Base-by-base conservation (phyloP, 345 rosid species). In the Lepidium sativum region DNA sequence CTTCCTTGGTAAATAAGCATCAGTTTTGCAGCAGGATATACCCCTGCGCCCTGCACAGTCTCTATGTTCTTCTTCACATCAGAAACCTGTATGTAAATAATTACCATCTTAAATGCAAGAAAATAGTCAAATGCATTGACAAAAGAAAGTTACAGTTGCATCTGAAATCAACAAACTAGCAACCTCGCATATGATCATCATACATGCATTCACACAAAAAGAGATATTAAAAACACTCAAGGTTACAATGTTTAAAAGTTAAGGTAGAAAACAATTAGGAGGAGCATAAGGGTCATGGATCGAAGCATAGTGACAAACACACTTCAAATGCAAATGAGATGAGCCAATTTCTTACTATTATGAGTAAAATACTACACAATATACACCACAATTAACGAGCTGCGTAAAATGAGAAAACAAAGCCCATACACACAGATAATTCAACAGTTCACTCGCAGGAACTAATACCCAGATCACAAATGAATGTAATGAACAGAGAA, bases 1-100 rank as follows among this genome's bases (percentile, higher is more conserved):
- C 83, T 89, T 34, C 96, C 96, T 71, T 89, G 92, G 67, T 85
- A 51, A 70, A 92, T 89, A 43, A 92, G 95, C 92, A 92, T 85
- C 66, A 67, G 92, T 29, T 78, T 84, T 21, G 77, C 71, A 63
- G 96, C 89, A 48, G 95, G 95, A 67, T 83, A 92, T 55, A 76
- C 72, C 66, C 73, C 82, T 5, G 77, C 71, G 20, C 98, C 96
- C 75, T 87, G 89, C 13, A 67, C 70, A 45, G 77, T 72, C 80
- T 89, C 95, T 64, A 89, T 89, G 48, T 60, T 81, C 80, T 73
- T 87, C 73, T 92, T 92, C 41, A 92, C 91, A 73, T 85, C 95
- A 47, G 79, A 56, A 65, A 88, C 82, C 96, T 92, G 74, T 37
- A 29, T 44, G 25, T 68, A 63, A 13, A 50, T 41, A 54, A 27